These are phyloP conservation scores for Nicotiana undulata DNA, from an alignment of 257 asterid genomes.

Conservation along the genomic window DNA sequence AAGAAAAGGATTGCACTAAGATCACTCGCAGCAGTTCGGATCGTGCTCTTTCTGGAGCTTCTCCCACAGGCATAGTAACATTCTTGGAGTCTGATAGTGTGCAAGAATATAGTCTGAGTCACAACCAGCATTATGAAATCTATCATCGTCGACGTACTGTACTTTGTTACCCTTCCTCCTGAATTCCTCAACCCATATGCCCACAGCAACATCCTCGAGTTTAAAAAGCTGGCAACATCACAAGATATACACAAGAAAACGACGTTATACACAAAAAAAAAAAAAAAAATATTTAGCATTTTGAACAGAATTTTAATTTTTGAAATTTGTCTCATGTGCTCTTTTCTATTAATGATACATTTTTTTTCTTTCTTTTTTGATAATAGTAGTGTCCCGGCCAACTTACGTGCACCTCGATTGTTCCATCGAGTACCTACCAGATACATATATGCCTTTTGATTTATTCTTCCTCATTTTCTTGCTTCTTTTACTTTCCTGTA, in stretches of 20 bases:
- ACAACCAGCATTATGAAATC: slow-evolving; percentile 71
- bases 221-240: slow-evolving; percentile 53
- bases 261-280: background rate
- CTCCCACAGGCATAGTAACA: slow-evolving; percentile 82
- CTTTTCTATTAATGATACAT: no score
- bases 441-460: background rate
- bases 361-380: no score
- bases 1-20: no score
- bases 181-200: slow-evolving; percentile 78
- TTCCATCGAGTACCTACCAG: no score
- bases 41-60: slow-evolving; percentile 60
- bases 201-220: slow-evolving; percentile 95
- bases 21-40: slow-evolving; percentile 72
- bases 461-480: background rate
- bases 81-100: slow-evolving; percentile 84
- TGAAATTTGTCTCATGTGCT: background rate
- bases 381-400: no score
- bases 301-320: background rate
- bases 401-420: no score
- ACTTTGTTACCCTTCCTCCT: slow-evolving; percentile 35
- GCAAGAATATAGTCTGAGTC: slow-evolving; percentile 74
- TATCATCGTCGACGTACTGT: slow-evolving; percentile 47
- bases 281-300: background rate
- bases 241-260: background rate
- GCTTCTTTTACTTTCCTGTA: background rate